Percentiles rank a stretch among this genome's conserved stretches.
phyloP scores from a whole-genome alignment of 116 monocot genomes.

The Papilionanthe hybrid region DNA sequence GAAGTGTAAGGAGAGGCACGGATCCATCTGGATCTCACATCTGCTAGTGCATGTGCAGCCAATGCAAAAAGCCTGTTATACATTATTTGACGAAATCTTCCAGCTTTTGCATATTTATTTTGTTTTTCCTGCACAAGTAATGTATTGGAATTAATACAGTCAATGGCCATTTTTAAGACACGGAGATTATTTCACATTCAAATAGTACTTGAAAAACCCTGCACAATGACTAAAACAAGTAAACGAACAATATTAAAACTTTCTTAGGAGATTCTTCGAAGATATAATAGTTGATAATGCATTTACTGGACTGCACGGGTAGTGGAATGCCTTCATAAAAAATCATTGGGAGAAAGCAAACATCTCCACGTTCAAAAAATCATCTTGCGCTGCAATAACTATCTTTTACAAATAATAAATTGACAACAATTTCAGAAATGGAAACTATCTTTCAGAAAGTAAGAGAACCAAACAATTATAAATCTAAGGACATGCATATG shows the following conservation, averaged over 20 bases:
- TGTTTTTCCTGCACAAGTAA: conserved; percentile 25
- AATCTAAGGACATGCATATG: background rate
- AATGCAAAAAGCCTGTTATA: conserved; percentile 62
- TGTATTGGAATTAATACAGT: background rate
- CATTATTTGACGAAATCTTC: conserved; percentile 34
- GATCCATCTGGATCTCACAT: conserved; percentile 38
- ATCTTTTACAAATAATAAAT: background rate
- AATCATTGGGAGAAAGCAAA: background rate
- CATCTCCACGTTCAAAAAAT: background rate
- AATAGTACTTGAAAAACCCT: background rate
- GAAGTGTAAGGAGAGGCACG: background rate
- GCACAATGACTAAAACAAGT: background rate
- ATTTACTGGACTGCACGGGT: background rate
- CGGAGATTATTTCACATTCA: background rate
- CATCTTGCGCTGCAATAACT: background rate
- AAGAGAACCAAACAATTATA: background rate
- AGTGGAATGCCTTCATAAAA: background rate
- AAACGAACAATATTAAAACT: background rate
- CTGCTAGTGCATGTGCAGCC: conserved; percentile 89
- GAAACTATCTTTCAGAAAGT: background rate
- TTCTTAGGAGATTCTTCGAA: background rate
- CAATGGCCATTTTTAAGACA: background rate
- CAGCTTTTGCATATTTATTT: conserved; percentile 22
- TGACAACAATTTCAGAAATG: background rate
- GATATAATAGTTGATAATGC: background rate